Conservation (phyloP, 2,329 filamentous ascomycete species). For the Myriosclerotinia curreyana region DNA sequence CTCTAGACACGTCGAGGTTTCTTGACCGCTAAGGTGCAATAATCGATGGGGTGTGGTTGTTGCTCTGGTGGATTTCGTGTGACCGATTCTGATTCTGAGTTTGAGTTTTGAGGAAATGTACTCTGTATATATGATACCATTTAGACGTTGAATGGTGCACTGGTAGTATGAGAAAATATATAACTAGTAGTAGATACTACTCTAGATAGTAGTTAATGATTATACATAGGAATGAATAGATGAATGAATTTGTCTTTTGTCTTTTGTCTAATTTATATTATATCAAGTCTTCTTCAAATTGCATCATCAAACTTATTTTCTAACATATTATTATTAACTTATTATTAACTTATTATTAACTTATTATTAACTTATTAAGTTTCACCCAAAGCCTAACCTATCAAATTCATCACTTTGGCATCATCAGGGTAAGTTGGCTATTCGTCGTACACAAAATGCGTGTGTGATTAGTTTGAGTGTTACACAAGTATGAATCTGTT, state of each 20-base stretch:
- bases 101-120: neutral
- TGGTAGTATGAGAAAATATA: neutral
- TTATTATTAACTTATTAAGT: no score
- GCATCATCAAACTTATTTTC: neutral
- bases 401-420: neutral
- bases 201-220: no score
- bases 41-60: constrained; percentile 8
- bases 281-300: constrained; percentile 12
- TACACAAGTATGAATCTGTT: constrained; percentile 5
- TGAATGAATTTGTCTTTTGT: neutral
- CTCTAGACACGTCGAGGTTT: constrained; percentile 9
- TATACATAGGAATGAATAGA: no score
- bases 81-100: no score
- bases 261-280: constrained; percentile 1
- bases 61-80: neutral
- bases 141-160: neutral
- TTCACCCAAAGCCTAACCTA: neutral
- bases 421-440: neutral
- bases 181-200: neutral
- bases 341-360: no score
- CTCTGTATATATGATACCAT: neutral
- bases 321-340: no score
- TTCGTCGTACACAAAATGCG: neutral
- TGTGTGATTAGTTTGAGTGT: neutral
- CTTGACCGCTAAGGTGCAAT: constrained; percentile 24